Percentiles rank a stretch among this genome's conserved stretches.
Conservation (phyloP, 2,329 filamentous ascomycete genomes). For the Colletotrichum sp. region DNA sequence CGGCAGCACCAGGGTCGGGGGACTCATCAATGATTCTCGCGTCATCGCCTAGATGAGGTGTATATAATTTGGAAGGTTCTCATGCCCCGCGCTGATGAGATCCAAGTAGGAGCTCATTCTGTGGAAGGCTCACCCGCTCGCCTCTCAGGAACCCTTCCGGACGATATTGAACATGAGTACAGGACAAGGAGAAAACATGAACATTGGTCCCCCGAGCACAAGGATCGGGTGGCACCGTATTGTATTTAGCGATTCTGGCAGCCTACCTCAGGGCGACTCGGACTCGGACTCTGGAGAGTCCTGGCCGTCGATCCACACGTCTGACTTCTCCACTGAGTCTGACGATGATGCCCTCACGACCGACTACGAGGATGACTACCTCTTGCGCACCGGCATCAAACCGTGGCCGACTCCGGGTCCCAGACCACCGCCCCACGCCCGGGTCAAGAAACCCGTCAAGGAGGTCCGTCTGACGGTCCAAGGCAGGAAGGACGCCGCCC, state of each 20-base stretch:
- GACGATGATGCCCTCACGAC: not conserved
- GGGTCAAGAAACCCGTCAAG: not conserved
- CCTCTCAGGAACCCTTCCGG: too few species aligned
- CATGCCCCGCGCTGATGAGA: not conserved
- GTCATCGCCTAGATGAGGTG: not conserved
- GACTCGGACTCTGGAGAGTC: not conserved
- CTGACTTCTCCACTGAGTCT: not conserved
- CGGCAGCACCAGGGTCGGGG: not conserved
- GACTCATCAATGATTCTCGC: fast-evolving
- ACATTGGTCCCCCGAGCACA: too few species aligned
- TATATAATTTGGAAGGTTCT: not conserved
- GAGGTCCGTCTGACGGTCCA: not conserved
- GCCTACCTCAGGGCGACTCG: fast-evolving
- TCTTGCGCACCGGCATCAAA: not conserved
- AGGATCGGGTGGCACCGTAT: too few species aligned
- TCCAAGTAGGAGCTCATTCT: not conserved
- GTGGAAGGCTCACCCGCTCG: too few species aligned
- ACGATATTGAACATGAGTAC: not conserved
- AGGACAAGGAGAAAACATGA: too few species aligned
- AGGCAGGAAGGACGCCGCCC: not conserved
- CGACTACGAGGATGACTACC: not conserved
- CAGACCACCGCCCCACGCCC: not conserved
- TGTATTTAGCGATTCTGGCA: too few species aligned
- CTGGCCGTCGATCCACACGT: not conserved
- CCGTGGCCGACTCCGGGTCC: not conserved